Conservation (phyloP, 371 early-diverging fungal species). For the Actinomortierella ambigua region DNA sequence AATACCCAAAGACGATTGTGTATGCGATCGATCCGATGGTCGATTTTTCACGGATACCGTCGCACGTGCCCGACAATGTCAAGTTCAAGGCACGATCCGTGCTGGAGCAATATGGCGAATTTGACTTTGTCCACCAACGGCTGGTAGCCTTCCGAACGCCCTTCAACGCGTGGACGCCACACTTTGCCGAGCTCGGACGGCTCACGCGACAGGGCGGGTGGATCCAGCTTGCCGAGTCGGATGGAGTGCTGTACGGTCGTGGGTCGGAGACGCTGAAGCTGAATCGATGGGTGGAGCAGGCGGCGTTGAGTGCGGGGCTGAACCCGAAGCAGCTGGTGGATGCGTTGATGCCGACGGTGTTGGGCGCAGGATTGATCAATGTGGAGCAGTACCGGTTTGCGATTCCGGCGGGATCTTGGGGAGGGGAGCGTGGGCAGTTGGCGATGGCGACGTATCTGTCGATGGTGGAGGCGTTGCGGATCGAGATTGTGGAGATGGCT, state of each 20-base stretch:
- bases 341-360: constrained; percentile 30
- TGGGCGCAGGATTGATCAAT: constrained; percentile 40
- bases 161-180: constrained; percentile 35
- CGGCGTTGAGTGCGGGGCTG: constrained; percentile 33
- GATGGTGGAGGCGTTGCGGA: constrained; percentile 29
- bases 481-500: constrained; percentile 34
- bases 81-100: constrained; percentile 28
- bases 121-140: constrained; percentile 38
- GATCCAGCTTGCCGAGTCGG: constrained; percentile 40
- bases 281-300: constrained; percentile 40
- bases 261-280: constrained; percentile 31
- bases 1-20: constrained; percentile 31
- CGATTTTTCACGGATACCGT: constrained; percentile 11
- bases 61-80: constrained; percentile 21
- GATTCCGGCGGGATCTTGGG: constrained; percentile 39
- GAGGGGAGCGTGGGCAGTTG: constrained; percentile 19
- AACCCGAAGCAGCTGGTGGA: constrained; percentile 39
- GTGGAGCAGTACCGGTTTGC: constrained; percentile 42
- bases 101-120: constrained; percentile 35
- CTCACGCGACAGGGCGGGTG: constrained; percentile 33
- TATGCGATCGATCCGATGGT: constrained; percentile 28
- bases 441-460: constrained; percentile 30
- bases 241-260: constrained; percentile 28
- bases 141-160: constrained; percentile 32
- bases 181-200: constrained; percentile 39